A percentile compares a stretch with the other conserved stretches of the same genome.
These are phyloP conservation scores for Penicillium sp. DNA, from an alignment of 2,329 filamentous ascomycete genomes.

Conservation along the genomic window DNA sequence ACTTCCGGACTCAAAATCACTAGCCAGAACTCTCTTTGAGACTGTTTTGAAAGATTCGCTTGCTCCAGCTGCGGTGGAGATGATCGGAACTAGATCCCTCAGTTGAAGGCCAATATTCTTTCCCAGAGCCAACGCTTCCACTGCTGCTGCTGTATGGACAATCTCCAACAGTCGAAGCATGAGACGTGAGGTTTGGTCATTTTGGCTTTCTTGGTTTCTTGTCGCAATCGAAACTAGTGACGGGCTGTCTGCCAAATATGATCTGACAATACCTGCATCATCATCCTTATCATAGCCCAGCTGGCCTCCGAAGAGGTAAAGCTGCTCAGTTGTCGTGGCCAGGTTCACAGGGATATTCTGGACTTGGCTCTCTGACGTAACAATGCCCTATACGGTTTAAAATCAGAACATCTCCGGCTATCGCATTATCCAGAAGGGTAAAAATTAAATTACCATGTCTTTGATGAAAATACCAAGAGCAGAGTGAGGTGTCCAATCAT, in stretches of 20 bases:
- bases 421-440: too few species aligned
- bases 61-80: conserved; percentile 12
- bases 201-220: too few species aligned
- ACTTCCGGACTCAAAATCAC: conserved; percentile 5
- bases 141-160: conserved; percentile 10
- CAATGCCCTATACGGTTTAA: too few species aligned
- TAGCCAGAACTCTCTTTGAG: background rate
- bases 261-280: conserved; percentile 11
- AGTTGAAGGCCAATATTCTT: conserved; percentile 4
- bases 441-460: conserved; percentile 29
- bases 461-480: conserved; percentile 44
- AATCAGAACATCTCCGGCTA: too few species aligned
- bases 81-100: conserved; percentile 10
- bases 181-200: background rate
- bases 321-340: conserved; percentile 11
- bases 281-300: conserved; percentile 14
- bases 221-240: conserved; percentile 9
- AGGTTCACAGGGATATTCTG: conserved; percentile 14
- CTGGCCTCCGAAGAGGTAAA: conserved; percentile 7
- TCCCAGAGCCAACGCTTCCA: conserved; percentile 16
- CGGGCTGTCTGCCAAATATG: conserved; percentile 6
- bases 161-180: conserved; percentile 10
- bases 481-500: conserved; percentile 50
- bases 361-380: conserved; percentile 10
- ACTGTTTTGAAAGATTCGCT: conserved; percentile 9